phyloP scores from a whole-genome alignment of 192 early-diverging fungal genomes.

The Mortierella hygrophila region DNA sequence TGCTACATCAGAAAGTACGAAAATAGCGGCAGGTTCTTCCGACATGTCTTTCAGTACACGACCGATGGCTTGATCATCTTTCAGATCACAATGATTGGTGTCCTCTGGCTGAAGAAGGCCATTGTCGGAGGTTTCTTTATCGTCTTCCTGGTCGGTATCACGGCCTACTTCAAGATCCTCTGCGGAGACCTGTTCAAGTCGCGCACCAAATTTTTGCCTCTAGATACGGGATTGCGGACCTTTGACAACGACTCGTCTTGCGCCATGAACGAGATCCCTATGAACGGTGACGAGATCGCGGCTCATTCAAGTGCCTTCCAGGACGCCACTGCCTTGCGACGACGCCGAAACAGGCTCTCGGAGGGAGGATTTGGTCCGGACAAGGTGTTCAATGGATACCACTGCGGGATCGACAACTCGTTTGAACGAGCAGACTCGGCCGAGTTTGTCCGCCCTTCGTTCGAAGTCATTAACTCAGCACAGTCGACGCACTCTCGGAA shows the following conservation, averaged over 20 bases:
- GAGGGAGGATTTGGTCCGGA: neutral
- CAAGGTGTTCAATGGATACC: neutral
- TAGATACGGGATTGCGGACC: constrained; percentile 49
- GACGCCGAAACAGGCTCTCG: neutral
- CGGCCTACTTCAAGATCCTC: constrained; percentile 61
- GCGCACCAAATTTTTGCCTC: constrained; percentile 58
- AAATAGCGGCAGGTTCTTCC: constrained; percentile 66
- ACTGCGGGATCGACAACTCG: neutral
- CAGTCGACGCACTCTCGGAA: neutral
- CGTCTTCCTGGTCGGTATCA: constrained; percentile 60
- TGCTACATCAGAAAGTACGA: constrained; percentile 73
- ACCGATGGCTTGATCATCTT: constrained; percentile 70
- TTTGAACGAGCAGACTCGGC: neutral
- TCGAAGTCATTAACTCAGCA: neutral
- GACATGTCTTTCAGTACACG: constrained; percentile 66
- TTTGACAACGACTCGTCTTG: constrained; percentile 39
- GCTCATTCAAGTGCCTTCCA: constrained; percentile 17
- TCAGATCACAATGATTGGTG: constrained; percentile 68
- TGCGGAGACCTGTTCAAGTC: constrained; percentile 59
- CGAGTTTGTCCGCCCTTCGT: neutral
- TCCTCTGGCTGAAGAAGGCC: constrained; percentile 65
- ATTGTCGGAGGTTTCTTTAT: constrained; percentile 56
- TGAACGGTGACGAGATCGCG: neutral
- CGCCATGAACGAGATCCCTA: constrained; percentile 36
- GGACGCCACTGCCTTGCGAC: neutral